These are phyloP conservation scores for Stemphylium vesicarium DNA, from an alignment of 2,329 filamentous ascomycete genomes.

Conservation along the genomic window DNA sequence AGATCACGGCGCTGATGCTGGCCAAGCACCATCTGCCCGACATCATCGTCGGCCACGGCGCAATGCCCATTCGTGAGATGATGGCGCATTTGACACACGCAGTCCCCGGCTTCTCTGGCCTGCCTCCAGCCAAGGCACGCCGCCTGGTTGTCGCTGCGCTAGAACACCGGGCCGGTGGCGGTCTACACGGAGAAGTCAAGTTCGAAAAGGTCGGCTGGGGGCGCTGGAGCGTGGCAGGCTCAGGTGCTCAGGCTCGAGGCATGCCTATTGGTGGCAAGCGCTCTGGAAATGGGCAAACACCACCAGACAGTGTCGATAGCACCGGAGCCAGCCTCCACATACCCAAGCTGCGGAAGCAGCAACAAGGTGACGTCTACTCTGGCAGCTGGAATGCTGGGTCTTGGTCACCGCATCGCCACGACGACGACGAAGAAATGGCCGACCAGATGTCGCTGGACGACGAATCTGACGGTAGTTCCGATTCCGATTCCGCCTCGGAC, in stretches of 20 bases:
- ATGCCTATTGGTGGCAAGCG: slow-evolving; percentile 49
- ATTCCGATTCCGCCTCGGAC: slow-evolving; percentile 75
- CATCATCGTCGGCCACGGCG: slow-evolving; percentile 87
- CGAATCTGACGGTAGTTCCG: slow-evolving; percentile 68
- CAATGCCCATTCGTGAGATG: slow-evolving; percentile 91
- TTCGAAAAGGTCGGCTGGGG: slow-evolving; percentile 99
- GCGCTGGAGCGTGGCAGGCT: slow-evolving; percentile 75
- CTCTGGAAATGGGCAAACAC: slow-evolving; percentile 48
- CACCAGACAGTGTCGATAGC: slow-evolving; percentile 57
- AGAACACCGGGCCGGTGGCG: slow-evolving; percentile 73
- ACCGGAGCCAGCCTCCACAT: slow-evolving; percentile 54
- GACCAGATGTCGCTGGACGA: slow-evolving; percentile 95
- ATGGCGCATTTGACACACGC: slow-evolving; percentile 93
- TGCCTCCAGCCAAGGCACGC: slow-evolving; percentile 87
- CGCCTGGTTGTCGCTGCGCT: slow-evolving; percentile 90
- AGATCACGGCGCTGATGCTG: slow-evolving; percentile 84
- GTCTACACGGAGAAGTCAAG: slow-evolving; percentile 71
- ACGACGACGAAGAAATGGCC: slow-evolving; percentile 62
- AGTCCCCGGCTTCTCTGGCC: slow-evolving; percentile 88
- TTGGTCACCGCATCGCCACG: slow-evolving; percentile 65
- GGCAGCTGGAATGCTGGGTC: slow-evolving; percentile 73
- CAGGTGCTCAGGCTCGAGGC: slow-evolving; percentile 59
- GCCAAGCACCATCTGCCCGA: slow-evolving; percentile 89
- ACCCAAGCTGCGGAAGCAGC: slow-evolving; percentile 44
- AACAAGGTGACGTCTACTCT: slow-evolving; percentile 49